Evolutionary conservation across 192 early-diverging fungal genomes (phyloP).

Genomic region (Entomortierella chlamydospora): DNA sequence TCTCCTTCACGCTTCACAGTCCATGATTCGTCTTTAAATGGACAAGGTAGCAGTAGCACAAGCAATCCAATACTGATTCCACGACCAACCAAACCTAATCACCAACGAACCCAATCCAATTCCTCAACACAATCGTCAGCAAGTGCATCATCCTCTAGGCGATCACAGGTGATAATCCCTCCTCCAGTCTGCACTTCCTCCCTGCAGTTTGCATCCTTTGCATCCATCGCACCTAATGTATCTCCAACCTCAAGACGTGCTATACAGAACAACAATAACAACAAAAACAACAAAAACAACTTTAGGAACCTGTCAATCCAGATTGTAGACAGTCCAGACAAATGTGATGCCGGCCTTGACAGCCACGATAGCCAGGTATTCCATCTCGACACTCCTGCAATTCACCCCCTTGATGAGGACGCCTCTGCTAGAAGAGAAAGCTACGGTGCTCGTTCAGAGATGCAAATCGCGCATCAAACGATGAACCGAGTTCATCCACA

Average conservation of each 20-base stretch:
- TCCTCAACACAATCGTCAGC: constrained; percentile 31
- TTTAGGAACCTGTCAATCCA: constrained; percentile 48
- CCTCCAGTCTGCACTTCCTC: constrained; percentile 25
- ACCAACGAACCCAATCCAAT: constrained; percentile 39
- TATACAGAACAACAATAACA: constrained; percentile 1
- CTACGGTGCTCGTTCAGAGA: not conserved
- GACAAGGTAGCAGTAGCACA: not conserved
- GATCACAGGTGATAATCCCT: constrained; percentile 45
- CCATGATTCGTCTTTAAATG: not conserved
- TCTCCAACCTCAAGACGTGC: constrained; percentile 1
- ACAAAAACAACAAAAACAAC: constrained; percentile 21
- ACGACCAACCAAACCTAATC: constrained; percentile 12
- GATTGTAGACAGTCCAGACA: constrained; percentile 14
- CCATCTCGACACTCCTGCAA: constrained; percentile 9
- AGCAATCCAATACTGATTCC: constrained; percentile 40
- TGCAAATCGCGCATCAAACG: constrained; percentile 29
- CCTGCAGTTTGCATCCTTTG: constrained; percentile 49
- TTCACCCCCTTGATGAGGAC: constrained; percentile 39
- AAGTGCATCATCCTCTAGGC: constrained; percentile 14
- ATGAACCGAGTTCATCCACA: constrained; percentile 48
- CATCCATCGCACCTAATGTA: constrained; percentile 14
- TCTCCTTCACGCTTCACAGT: constrained; percentile 4
- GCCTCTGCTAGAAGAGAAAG: not conserved
- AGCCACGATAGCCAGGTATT: constrained; percentile 21
- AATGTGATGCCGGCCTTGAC: not conserved